Evolutionary conservation across 768 basidiomycete species (phyloP).

Genomic region (Naganishia randhawae): DNA sequence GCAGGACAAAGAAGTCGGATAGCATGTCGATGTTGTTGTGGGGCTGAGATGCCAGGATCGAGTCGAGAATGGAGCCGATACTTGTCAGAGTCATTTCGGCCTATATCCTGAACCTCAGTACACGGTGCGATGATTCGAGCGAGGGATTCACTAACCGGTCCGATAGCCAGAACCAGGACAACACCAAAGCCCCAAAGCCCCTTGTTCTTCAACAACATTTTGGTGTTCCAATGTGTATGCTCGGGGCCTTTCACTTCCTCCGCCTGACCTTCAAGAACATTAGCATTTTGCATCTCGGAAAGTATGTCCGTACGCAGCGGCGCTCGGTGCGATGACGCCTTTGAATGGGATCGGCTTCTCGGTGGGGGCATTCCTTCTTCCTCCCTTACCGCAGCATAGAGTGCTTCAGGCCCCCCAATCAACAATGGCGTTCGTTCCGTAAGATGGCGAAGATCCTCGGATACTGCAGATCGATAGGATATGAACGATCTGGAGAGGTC

Average conservation of each 20-base stretch:
- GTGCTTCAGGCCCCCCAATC: slow-evolving; percentile 46
- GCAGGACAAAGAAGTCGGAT: slow-evolving; percentile 2
- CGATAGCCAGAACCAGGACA: slow-evolving; percentile 46
- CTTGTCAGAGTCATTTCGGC: slow-evolving; percentile 47
- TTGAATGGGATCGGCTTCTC: slow-evolving; percentile 13
- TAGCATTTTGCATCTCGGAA: background rate
- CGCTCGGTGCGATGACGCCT: slow-evolving; percentile 10
- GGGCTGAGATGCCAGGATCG: slow-evolving; percentile 36
- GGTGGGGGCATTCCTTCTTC: slow-evolving; percentile 29
- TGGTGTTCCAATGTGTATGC: slow-evolving; percentile 38
- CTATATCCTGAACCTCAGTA: slow-evolving; percentile 29
- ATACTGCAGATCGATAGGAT: slow-evolving; percentile 27
- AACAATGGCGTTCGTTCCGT: slow-evolving; percentile 47
- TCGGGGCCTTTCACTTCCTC: background rate
- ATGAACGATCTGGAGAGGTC: slow-evolving; percentile 24
- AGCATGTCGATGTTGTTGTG: background rate
- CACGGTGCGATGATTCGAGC: background rate
- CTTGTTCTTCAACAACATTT: slow-evolving; percentile 39
- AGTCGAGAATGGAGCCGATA: slow-evolving; percentile 48
- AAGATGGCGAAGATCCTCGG: slow-evolving; percentile 38
- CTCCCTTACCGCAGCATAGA: slow-evolving; percentile 40
- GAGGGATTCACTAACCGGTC: slow-evolving; percentile 39
- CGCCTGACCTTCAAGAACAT: background rate
- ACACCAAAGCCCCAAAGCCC: slow-evolving; percentile 49
- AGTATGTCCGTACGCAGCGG: slow-evolving; percentile 1